Conservation (phyloP, 768 basidiomycete genomes). For the Suillus lakei region DNA sequence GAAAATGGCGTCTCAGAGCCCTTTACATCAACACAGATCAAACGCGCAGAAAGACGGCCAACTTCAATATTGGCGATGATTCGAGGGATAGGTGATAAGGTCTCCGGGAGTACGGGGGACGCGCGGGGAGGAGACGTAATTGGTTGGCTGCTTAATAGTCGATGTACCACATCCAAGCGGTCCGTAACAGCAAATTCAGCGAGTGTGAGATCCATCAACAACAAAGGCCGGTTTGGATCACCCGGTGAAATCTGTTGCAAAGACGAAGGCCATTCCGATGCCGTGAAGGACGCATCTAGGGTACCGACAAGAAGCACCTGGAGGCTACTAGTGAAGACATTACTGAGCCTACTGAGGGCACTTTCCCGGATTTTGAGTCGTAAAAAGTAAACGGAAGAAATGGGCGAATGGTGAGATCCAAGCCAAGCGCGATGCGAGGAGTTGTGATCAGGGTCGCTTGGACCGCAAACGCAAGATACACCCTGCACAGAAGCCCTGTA, state of each 20-base stretch:
- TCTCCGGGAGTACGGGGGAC: slow-evolving; percentile 31
- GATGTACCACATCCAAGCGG: slow-evolving; percentile 54
- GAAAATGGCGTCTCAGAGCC: slow-evolving; percentile 50
- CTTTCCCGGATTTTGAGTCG: slow-evolving; percentile 47
- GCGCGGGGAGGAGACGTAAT: slow-evolving; percentile 23
- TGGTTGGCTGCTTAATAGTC: slow-evolving; percentile 35
- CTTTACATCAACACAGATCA: slow-evolving; percentile 49
- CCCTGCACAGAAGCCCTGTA: slow-evolving; percentile 51
- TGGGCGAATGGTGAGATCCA: slow-evolving; percentile 46
- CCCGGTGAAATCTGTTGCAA: slow-evolving; percentile 57
- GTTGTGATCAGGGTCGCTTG: slow-evolving; percentile 52
- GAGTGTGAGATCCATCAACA: slow-evolving; percentile 51
- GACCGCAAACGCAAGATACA: slow-evolving; percentile 44
- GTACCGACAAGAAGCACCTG: slow-evolving; percentile 40
- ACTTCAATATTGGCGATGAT: slow-evolving; percentile 51
- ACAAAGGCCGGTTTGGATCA: slow-evolving; percentile 62
- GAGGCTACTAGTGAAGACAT: slow-evolving; percentile 32
- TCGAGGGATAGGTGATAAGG: slow-evolving; percentile 51
- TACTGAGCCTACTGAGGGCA: slow-evolving; percentile 49
- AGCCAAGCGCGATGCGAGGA: slow-evolving; percentile 56
- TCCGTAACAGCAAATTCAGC: slow-evolving; percentile 56
- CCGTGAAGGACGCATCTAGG: slow-evolving; percentile 38
- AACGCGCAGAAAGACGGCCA: slow-evolving; percentile 53
- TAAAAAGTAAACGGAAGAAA: slow-evolving; percentile 49
- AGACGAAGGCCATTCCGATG: slow-evolving; percentile 67